Conservation (phyloP, 352 stramenopile species). For the Phytophthora tentaculata region DNA sequence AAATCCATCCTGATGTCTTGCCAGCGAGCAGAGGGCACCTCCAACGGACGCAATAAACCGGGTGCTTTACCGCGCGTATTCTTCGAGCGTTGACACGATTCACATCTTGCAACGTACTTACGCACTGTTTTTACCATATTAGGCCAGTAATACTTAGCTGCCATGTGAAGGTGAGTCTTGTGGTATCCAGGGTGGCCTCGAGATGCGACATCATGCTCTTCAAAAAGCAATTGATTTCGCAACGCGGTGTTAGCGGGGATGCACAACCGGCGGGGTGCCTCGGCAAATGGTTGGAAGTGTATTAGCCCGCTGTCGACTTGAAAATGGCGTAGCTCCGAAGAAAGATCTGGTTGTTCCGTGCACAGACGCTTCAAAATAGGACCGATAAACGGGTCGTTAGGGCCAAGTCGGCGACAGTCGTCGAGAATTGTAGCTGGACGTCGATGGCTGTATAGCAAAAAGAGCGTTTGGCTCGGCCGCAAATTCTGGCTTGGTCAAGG, state of each 20-base stretch:
- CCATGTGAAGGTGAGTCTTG: constrained; percentile 15
- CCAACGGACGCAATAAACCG: constrained; percentile 10
- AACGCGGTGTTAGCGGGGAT: constrained; percentile 6
- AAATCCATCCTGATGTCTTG: constrained; percentile 27
- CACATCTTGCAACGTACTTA: constrained; percentile 17
- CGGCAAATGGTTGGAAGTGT: constrained; percentile 15
- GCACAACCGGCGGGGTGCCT: constrained; percentile 6
- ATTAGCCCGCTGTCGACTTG: neutral
- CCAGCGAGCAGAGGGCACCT: constrained; percentile 9
- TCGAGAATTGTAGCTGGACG: neutral
- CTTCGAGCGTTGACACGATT: constrained; percentile 24
- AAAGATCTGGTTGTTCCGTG: neutral
- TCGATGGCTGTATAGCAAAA: neutral
- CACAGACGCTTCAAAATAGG: constrained; percentile 1
- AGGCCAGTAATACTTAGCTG: constrained; percentile 9
- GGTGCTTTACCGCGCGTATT: constrained; percentile 2
- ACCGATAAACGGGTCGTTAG: neutral
- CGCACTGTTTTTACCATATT: constrained; percentile 15
- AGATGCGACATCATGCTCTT: constrained; percentile 10
- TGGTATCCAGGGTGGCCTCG: constrained; percentile 12
- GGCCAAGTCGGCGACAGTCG: neutral
- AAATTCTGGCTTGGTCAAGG: neutral
- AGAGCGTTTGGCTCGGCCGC: constrained; percentile 1
- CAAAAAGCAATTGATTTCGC: constrained; percentile 16
- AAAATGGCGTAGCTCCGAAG: constrained; percentile 5